Percentiles rank a stretch among this genome's conserved stretches.
Evolutionary conservation across 1,284 basidiomycete genomes (phyloP).

Genomic region (Ganoderma lingzhi): DNA sequence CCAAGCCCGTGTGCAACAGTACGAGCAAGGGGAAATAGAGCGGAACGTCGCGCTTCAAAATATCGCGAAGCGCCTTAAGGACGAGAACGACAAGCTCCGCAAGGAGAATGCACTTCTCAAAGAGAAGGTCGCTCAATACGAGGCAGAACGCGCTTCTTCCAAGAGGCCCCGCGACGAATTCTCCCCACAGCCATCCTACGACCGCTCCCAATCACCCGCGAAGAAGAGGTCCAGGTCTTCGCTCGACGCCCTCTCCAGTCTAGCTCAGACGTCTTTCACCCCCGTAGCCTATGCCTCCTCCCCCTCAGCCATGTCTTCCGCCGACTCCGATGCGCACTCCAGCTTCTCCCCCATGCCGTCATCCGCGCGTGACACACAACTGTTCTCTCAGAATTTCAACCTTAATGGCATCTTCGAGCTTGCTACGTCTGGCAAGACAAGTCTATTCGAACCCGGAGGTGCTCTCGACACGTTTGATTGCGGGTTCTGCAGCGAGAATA

Average conservation of each 20-base stretch:
- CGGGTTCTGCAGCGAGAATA: constrained; percentile 75
- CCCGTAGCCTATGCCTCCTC: constrained; percentile 39
- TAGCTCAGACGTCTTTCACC: constrained; percentile 33
- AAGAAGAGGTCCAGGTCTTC: constrained; percentile 58
- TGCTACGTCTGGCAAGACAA: constrained; percentile 40
- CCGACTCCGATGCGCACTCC: constrained; percentile 56
- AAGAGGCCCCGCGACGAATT: constrained; percentile 67
- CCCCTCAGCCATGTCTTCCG: constrained; percentile 59
- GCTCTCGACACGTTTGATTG: constrained; percentile 56
- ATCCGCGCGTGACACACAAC: constrained; percentile 40
- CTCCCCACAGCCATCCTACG: constrained; percentile 40
- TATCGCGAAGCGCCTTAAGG: constrained; percentile 87
- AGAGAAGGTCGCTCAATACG: constrained; percentile 63
- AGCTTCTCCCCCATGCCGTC: constrained; percentile 53
- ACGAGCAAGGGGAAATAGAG: constrained; percentile 91
- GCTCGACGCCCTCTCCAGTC: constrained; percentile 41
- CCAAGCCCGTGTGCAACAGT: constrained; percentile 85
- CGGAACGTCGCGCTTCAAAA: constrained; percentile 88
- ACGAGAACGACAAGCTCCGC: constrained; percentile 83
- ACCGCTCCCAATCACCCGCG: constrained; percentile 40
- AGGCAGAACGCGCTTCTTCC: constrained; percentile 48
- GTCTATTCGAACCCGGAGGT: constrained; percentile 43
- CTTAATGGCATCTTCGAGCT: constrained; percentile 46
- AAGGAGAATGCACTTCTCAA: constrained; percentile 69
- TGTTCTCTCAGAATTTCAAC: constrained; percentile 38